phyloP scores from a whole-genome alignment of 257 asterid species.

The Salvia hispanica region DNA sequence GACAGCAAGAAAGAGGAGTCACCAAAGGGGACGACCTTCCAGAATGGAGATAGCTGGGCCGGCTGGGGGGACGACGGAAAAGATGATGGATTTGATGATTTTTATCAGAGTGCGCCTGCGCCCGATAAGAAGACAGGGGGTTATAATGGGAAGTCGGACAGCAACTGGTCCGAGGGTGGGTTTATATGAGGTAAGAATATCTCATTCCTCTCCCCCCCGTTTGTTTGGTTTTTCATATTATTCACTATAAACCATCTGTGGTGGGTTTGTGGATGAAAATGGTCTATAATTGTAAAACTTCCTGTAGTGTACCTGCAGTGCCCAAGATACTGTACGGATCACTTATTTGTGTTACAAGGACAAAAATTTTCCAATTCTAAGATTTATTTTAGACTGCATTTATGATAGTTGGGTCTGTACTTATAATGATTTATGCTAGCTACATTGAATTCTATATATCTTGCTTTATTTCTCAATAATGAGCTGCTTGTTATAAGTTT shows the following conservation, averaged over 20 bases:
- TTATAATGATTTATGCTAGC: conserved; percentile 5
- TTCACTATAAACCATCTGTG: conserved; percentile 29
- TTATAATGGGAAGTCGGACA: conserved; percentile 58
- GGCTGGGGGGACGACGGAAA: conserved; percentile 98
- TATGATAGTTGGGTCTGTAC: conserved; percentile 20
- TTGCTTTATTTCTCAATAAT: neutral
- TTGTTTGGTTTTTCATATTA: conserved; percentile 19
- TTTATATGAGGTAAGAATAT: conserved; percentile 52
- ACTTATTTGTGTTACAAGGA: conserved; percentile 36
- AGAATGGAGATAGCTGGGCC: conserved; percentile 78
- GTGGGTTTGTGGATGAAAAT: conserved; percentile 42
- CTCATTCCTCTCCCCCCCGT: neutral
- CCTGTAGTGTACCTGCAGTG: conserved; percentile 39
- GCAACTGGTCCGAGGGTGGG: conserved; percentile 79
- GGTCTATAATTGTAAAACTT: conserved; percentile 44
- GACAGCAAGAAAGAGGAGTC: conserved; percentile 53
- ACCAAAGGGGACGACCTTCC: conserved; percentile 44
- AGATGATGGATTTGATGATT: conserved; percentile 57
- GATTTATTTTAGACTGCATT: conserved; percentile 33
- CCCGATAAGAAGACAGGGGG: conserved; percentile 38
- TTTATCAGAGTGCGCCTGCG: conserved; percentile 52
- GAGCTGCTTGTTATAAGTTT: no score
- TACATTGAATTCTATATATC: conserved; percentile 20
- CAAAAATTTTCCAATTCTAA: conserved; percentile 21
- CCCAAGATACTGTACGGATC: conserved; percentile 33